Base-by-base conservation (phyloP, 768 basidiomycete genomes). In the Hortiboletus campestris region DNA sequence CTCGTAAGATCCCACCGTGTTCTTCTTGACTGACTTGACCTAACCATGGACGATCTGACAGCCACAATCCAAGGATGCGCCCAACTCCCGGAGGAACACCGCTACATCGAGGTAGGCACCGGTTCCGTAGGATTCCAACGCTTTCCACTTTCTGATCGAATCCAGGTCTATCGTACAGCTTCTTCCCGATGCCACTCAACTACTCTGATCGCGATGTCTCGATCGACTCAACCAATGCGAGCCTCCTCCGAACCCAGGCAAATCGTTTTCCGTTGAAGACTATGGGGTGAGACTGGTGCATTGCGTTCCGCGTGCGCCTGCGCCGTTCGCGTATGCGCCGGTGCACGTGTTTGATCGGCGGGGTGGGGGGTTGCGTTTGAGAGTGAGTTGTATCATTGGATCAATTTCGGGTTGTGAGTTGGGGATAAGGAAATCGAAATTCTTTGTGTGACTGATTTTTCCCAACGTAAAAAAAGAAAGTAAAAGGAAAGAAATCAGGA, bases 11-110 rank as follows among this genome's bases (percentile, higher is more conserved):
- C 1, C 25, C 12, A 4, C 1, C 2, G 1, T 25, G 9, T 39
- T 11, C 34, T 29, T 6, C n/a, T 22, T 10, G 17, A n/a, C 20
- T 9, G 9, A 28, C 25, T 34, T 55, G 7, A 36, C 19, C n/a
- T n/a, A n/a, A n/a, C n/a, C n/a, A n/a, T 19, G 20, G 41, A 20
- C 8, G 42, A 29, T 25, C 25, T 35, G 52, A 11, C 50, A 81
- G 80, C 83, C 84, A 1, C 80, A 83, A 61, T 79, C 85, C 4
- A 85, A 87, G 68, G 84, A 86, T 67, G 76, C 80, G 2, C 84
- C 84, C 1, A 83, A 80, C 60, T 85, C 82, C 2, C 78, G 81
- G 52, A 82, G 80, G 8, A 84, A 80, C 62, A 69, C 75, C 16
- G 83, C 84, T 4, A 70, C 80, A 14, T 80, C 82, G 0, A 82